Base-by-base conservation (phyloP, 805 yeast species). In the Wickerhamomyces sydowiorum region DNA sequence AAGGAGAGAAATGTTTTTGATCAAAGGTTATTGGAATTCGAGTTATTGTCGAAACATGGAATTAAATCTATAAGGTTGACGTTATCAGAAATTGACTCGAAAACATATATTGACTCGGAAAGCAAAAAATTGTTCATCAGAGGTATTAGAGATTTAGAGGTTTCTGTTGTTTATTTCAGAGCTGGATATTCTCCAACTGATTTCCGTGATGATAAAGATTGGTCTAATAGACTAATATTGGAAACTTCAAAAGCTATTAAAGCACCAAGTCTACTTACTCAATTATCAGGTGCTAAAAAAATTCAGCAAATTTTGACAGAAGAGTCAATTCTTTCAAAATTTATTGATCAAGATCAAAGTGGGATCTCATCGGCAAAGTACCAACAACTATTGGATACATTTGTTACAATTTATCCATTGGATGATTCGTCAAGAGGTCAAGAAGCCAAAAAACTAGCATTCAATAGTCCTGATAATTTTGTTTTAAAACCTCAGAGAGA, bases 401-500 rank as follows among this genome's bases (percentile, higher is more conserved):
- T 91, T 67, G 96, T 90, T 13, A 76, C 77, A 41, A 89, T 93
- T 17, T 80, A 86, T 60, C 97, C 99, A 14, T 62, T 93, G 51
- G 98, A 91, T 60, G 73, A 76, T 41, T 69, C 87, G 1, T 67
- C 64, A 31, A 69, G 72, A 27, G 96, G 96, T 3, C 50, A 54
- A 34, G 43, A 55, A 29, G 96, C 93, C 5, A 78, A 75, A 44
- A 65, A 73, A 45, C 61, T 86, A 36, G 96, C 95, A 2, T 66
- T 82, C 37, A 79, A 76, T 47, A 46, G 62, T 2, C 91, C 96
- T 0, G 78, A 76, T 41, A 70, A 73, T 20, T 93, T 69, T 59
- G 99, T 93, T 1, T 71, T 93, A 53, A 93, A 93, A 58, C 99
- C 99, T 4, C 99, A 93, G 64, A 77, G 99, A 67, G 99, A 93